Percentiles rank a stretch among this genome's conserved stretches.
Evolutionary conservation across 805 yeast genomes (phyloP).

Genomic region (Yueomyces sp.): DNA sequence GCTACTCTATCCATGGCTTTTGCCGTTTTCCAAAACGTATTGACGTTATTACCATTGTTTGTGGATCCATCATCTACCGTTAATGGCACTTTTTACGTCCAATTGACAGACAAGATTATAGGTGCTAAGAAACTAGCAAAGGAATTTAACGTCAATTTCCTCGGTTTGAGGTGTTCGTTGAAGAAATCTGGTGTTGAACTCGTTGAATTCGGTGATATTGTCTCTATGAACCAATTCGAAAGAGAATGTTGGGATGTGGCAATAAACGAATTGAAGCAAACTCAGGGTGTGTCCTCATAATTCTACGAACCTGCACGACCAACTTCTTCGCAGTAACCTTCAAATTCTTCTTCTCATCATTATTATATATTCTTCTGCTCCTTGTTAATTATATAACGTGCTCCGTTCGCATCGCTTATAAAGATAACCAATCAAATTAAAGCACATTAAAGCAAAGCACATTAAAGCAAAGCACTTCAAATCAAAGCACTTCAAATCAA

Average conservation of each 20-base stretch:
- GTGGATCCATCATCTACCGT: background rate
- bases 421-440: too few relatives aligned
- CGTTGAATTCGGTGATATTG: conserved; percentile 41
- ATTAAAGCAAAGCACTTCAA: too few relatives aligned
- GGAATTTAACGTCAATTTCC: conserved; percentile 25
- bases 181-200: conserved; percentile 39
- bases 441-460: too few relatives aligned
- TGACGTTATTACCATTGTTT: conserved; percentile 8
- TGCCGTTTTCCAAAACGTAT: conserved; percentile 68
- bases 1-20: conserved; percentile 81
- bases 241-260: conserved; percentile 22
- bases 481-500: too few relatives aligned
- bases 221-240: conserved; percentile 38
- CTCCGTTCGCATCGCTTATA: too few relatives aligned
- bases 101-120: background rate
- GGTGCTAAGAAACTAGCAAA: conserved; percentile 10
- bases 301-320: background rate
- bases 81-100: conserved; percentile 1
- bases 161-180: conserved; percentile 52
- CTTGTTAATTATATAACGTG: too few relatives aligned
- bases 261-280: conserved; percentile 4
- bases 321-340: too few relatives aligned
- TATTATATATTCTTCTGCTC: too few relatives aligned
- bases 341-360: too few relatives aligned
- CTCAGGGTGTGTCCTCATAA: background rate